Conservation (phyloP, 129 eudicot species). For the Centaurea solstitialis region DNA sequence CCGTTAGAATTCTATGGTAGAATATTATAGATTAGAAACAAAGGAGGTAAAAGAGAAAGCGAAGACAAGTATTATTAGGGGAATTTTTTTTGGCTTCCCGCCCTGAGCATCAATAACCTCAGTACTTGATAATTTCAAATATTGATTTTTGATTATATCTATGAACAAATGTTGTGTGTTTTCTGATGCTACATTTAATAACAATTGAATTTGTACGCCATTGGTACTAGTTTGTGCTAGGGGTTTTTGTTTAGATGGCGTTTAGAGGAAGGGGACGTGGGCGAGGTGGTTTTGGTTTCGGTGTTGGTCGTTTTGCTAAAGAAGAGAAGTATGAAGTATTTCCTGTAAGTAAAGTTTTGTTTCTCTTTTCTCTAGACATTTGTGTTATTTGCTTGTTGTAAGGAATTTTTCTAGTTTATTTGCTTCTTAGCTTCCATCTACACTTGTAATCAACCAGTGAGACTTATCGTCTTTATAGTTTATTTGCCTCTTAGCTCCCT, state of each 20-base stretch:
- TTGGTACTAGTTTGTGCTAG: neutral
- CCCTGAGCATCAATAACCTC: no score
- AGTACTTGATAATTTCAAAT: neutral
- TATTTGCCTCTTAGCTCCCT: neutral
- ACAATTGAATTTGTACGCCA: neutral
- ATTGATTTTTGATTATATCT: neutral
- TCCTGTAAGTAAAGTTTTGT: conserved; percentile 29
- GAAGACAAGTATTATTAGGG: no score
- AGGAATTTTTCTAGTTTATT: no score
- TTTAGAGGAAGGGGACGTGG: conserved; percentile 32
- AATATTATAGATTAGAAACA: no score
- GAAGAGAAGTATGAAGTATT: conserved; percentile 22
- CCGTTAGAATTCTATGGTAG: no score
- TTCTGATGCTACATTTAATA: neutral
- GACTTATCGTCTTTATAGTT: neutral
- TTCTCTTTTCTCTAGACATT: neutral
- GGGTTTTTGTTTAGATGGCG: conserved; percentile 22
- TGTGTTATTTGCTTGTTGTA: neutral
- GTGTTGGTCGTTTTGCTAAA: neutral
- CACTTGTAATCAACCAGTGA: neutral
- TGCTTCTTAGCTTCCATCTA: neutral
- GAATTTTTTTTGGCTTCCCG: no score
- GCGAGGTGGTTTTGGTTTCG: neutral
- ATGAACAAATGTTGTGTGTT: neutral
- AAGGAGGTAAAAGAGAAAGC: no score